These are phyloP conservation scores for Russula olivacea DNA, from an alignment of 768 basidiomycete species.

Conservation along the genomic window DNA sequence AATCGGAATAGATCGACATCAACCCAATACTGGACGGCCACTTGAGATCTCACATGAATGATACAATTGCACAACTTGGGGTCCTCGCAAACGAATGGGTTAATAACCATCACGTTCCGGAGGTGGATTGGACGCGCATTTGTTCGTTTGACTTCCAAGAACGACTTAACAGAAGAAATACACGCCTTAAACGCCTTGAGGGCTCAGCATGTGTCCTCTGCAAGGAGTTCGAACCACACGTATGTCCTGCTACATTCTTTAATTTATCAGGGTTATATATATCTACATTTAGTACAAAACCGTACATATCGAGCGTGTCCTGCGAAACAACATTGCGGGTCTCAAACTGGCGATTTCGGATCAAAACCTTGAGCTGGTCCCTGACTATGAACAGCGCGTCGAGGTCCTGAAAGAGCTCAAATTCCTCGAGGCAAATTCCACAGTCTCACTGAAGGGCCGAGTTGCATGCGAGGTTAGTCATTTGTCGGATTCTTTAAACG, in stretches of 20 bases:
- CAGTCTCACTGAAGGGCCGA: constrained; percentile 90
- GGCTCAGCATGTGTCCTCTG: constrained; percentile 52
- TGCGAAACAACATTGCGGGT: constrained; percentile 66
- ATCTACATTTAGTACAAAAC: constrained; percentile 54
- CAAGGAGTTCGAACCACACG: constrained; percentile 67
- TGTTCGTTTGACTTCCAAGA: constrained; percentile 92
- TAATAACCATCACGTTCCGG: constrained; percentile 44
- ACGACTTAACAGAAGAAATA: constrained; percentile 52
- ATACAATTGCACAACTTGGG: constrained; percentile 47
- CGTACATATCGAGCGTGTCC: constrained; percentile 67
- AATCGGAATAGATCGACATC: constrained; percentile 54
- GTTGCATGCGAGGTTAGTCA: constrained; percentile 89
- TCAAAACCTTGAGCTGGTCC: constrained; percentile 92
- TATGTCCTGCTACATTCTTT: constrained; percentile 36
- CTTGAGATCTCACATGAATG: constrained; percentile 55
- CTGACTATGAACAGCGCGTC: constrained; percentile 94
- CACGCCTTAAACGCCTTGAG: constrained; percentile 40
- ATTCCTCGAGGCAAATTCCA: constrained; percentile 94
- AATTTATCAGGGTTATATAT: constrained; percentile 12
- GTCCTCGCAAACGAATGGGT: constrained; percentile 54
- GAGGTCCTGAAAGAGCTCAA: constrained; percentile 84
- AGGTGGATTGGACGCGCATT: constrained; percentile 81
- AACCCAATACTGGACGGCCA: constrained; percentile 62
- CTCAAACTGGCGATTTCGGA: constrained; percentile 88
- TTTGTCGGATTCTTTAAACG: not conserved